A percentile compares a stretch with the other conserved stretches of the same genome.
These are phyloP conservation scores for Bassia scoparia DNA, from an alignment of 148 eudicot species.

Conservation along the genomic window DNA sequence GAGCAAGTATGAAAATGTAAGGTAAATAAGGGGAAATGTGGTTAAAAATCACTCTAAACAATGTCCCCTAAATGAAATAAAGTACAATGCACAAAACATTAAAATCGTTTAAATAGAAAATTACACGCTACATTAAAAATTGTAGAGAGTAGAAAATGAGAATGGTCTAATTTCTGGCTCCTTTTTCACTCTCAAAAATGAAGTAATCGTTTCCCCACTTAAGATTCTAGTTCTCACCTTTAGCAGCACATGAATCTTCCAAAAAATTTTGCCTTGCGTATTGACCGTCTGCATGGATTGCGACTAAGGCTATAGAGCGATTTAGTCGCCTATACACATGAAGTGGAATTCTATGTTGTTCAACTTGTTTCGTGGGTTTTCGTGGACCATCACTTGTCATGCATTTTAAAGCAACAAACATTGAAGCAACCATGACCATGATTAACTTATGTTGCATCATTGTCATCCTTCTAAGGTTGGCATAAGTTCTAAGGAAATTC, in stretches of 20 bases:
- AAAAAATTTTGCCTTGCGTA: constrained; percentile 2
- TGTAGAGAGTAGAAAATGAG: no score
- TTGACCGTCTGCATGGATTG: neutral
- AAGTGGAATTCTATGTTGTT: neutral
- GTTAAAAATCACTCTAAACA: no score
- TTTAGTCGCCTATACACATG: neutral
- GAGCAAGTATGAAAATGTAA: no score
- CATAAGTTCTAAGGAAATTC: neutral
- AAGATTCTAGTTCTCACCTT: constrained; percentile 15
- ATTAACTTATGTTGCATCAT: neutral
- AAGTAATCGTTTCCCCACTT: neutral
- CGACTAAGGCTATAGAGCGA: constrained; percentile 9
- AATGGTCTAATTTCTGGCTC: constrained; percentile 8
- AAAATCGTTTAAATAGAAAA: no score
- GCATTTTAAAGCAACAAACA: neutral
- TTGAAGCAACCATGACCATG: neutral
- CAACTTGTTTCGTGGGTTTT: constrained; percentile 5
- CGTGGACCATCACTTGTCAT: constrained; percentile 14
- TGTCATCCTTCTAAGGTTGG: neutral
- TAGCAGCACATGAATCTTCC: neutral
- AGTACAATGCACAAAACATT: no score
- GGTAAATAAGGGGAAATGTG: no score
- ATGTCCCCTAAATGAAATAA: no score
- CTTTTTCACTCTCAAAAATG: neutral
- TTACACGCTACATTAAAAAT: no score